A percentile compares a stretch with the other conserved stretches of the same genome.
Conservation (phyloP, 345 rosid species). For the Camelina sativa region DNA sequence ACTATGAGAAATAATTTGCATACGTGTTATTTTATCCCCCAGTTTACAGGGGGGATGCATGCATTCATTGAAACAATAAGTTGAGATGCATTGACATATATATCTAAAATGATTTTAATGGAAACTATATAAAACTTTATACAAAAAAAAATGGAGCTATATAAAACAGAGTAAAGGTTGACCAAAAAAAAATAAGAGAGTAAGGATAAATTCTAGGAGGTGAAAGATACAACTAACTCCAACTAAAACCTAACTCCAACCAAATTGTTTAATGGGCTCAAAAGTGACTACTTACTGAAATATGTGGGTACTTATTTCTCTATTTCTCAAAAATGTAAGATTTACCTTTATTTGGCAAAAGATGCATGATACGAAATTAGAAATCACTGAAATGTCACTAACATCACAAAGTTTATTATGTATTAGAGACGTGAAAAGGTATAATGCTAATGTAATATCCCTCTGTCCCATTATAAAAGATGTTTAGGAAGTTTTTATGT, state of each 20-base stretch:
- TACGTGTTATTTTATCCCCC: slow-evolving; percentile 6
- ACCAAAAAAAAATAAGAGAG: not conserved
- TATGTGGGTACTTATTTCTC: too few species aligned
- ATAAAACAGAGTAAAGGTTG: too few species aligned
- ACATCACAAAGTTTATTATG: not conserved
- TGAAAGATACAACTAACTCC: slow-evolving; percentile 35
- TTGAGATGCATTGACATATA: not conserved
- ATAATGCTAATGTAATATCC: not conserved
- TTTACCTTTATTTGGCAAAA: not conserved
- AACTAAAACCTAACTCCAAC: slow-evolving; percentile 36
- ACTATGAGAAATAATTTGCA: not conserved
- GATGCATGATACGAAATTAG: not conserved
- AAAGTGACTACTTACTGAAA: not conserved
- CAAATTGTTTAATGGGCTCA: slow-evolving; percentile 7
- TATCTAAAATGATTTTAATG: not conserved
- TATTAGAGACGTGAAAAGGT: not conserved
- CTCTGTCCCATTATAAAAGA: too few species aligned
- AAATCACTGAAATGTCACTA: not conserved
- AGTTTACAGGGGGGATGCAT: not conserved
- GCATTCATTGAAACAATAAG: not conserved
- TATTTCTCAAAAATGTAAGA: too few species aligned
- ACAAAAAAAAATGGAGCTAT: too few species aligned
- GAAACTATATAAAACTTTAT: not conserved
- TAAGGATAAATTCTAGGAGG: not conserved
- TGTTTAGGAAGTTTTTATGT: not conserved